Base-by-base conservation (phyloP, 371 early-diverging fungal species). In the Dichotomocladium elegans region DNA sequence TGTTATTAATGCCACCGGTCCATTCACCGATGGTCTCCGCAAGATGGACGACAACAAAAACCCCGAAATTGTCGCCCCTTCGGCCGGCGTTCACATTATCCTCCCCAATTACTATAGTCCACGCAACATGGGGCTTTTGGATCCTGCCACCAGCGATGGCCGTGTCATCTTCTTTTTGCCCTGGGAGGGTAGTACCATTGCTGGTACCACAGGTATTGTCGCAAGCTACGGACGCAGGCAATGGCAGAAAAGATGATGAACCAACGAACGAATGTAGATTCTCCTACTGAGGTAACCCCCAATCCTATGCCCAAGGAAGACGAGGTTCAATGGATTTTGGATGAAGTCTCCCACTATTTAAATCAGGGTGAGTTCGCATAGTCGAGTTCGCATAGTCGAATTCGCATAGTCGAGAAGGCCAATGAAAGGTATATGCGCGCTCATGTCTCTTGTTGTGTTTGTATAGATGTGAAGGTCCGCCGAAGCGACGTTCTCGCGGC, bases 161-260 rank as follows among this genome's bases (percentile, higher is more conserved):
- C 89, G 99, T 64, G 97, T 99, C 28, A 90, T 99, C 51, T 99
- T 99, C 86, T 93, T 99, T 69, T 66, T 99, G 57, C 99, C 99
- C 7, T 99, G 99, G 99, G 90, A 96, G 70, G 96, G 95, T 28
- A 91, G 90, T 69, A 87, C 90, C 27, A 90, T 99, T 64, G 99
- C 95, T n/a, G 99, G 99, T 30, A 96, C 98, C 19, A 99, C 99
- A 17, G 75, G 75, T 75, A 69, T 48, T 43, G 0, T 15, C 15
- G n/a, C n/a, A n/a, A n/a, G n/a, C n/a, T n/a, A n/a, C n/a, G n/a
- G n/a, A n/a, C n/a, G n/a, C n/a, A n/a, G n/a, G n/a, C n/a, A n/a
- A 37, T 37, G 4, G 17, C n/a, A 37, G 37, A 5, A 15, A 5
- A 7, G n/a, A 37, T 37, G 14, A n/a, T 15, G 21, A 35, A 34